Evolutionary conservation across 140 eudicot genomes (phyloP), one percentile per base, ranked within the genome.

Genomic region (Bidens hawaiensis): DNA sequence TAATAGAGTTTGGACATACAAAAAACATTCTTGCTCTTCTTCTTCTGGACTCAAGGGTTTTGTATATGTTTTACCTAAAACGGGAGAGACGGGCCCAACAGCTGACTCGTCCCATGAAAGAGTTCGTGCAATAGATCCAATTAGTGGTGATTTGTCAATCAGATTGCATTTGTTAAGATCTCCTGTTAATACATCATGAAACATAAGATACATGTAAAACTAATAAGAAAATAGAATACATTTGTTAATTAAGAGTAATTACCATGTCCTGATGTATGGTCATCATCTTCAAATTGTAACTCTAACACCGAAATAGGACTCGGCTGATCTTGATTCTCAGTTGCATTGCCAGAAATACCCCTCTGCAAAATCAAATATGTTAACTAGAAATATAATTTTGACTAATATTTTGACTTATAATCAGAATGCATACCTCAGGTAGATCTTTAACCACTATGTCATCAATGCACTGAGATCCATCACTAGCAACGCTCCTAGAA

Each of bases 81-180:
- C 56, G 24, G 78, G 65, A 18, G 78, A 68, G 25, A 78, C 75
- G 13, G 87, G 59, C 23, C 81, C 94, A 51, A 69, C 36, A 47
- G 74, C 72, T n/a, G 81, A 33, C 47, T 88, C 95, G 14, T 89
- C 90, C 86, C 88, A 81, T 67, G 97, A 77, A 41, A 94, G 83
- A 42, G 99, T 94, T 55, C 99, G 94, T 42, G 97, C 88, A 47
- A 94, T 79, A 38, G 99, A 88, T 73, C 97, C 99, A 18, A 94
- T 94, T 23, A 76, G 88, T 3, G 99, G 97, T 14, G 95, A 94
- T 70, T 94, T 94, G 77, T 78, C 97, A 21, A 94, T 83, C 71
- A 85, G 63, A 76, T 81, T 94, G 62, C 73, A 83, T 47, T 68
- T 76, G 24, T 64, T 10, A 11, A 62, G 52, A 62, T 6, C 17